These are phyloP conservation scores for Primulina eburnea DNA, from an alignment of 257 asterid species.

Conservation along the genomic window DNA sequence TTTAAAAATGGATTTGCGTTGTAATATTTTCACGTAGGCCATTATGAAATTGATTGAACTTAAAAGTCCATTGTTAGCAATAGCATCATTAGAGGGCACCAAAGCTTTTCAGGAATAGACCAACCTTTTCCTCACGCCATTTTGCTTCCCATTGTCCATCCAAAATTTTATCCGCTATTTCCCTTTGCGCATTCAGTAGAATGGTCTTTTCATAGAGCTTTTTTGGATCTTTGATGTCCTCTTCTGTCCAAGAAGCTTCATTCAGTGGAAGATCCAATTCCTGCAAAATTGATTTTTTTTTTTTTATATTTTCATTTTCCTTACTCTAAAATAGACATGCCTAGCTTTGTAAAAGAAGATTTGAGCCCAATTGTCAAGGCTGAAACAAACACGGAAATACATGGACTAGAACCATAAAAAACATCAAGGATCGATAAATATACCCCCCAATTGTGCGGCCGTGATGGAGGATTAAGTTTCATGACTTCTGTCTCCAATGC, in stretches of 20 bases:
- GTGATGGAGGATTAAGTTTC: conserved; percentile 82
- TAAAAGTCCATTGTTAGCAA: not conserved
- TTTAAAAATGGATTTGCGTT: not conserved
- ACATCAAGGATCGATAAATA: conserved; percentile 23
- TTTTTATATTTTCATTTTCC: not conserved
- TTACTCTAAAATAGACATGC: not conserved
- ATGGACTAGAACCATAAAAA: conserved; percentile 14
- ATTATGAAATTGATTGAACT: not conserved
- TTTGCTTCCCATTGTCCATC: conserved; percentile 77
- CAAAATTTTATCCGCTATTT: conserved; percentile 62
- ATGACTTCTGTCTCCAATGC: conserved; percentile 82
- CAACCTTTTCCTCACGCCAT: conserved; percentile 93
- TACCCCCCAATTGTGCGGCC: conserved; percentile 92
- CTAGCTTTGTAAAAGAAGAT: not conserved
- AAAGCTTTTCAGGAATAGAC: conserved; percentile 4
- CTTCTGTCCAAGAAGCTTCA: conserved; percentile 69
- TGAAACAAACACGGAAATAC: not conserved
- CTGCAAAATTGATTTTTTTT: not conserved
- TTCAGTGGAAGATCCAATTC: not conserved
- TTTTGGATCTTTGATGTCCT: conserved; percentile 89
- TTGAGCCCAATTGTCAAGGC: not conserved
- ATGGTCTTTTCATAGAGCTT: conserved; percentile 82
- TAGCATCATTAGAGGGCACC: not conserved
- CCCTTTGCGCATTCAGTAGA: conserved; percentile 89
- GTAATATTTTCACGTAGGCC: not conserved